Evolutionary conservation across 257 asterid genomes (phyloP).

Genomic region (Solanum microdontum): DNA sequence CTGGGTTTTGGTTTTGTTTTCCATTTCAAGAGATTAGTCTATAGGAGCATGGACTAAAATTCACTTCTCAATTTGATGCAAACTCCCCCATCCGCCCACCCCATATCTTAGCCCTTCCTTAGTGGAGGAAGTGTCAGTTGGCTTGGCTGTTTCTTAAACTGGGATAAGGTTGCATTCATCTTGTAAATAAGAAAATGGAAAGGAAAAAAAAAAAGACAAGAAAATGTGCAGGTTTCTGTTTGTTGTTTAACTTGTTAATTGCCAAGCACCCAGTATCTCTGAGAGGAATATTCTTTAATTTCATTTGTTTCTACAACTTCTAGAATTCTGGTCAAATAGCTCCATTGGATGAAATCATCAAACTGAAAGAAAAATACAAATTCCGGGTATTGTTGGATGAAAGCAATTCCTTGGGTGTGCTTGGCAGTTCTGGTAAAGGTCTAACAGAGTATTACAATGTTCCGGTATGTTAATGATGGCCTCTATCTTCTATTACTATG

Average conservation of each 20-base stretch:
- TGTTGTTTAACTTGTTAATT: neutral
- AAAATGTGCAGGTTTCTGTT: neutral
- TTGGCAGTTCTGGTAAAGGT: constrained; percentile 89
- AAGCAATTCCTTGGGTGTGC: constrained; percentile 89
- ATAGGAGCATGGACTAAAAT: neutral
- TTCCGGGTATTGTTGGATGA: constrained; percentile 88
- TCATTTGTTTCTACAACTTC: constrained; percentile 5
- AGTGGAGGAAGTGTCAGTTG: neutral
- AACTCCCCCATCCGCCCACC: neutral
- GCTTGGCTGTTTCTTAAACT: neutral
- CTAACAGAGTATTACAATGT: constrained; percentile 67
- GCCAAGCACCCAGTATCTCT: neutral
- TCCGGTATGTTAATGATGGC: constrained; percentile 39
- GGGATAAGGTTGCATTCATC: neutral
- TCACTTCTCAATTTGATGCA: neutral
- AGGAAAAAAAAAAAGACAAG: neutral
- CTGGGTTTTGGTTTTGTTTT: neutral
- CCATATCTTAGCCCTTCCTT: neutral
- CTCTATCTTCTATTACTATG: constrained; percentile 5
- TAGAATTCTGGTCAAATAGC: constrained; percentile 95
- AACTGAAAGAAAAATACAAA: constrained; percentile 70
- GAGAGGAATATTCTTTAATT: neutral
- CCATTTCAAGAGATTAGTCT: neutral
- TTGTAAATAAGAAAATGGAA: neutral
- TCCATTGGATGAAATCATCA: constrained; percentile 77